A percentile compares a stretch with the other conserved stretches of the same genome.
These are phyloP conservation scores for Jamesozyma piceae DNA, from an alignment of 805 yeast genomes.

Conservation along the genomic window DNA sequence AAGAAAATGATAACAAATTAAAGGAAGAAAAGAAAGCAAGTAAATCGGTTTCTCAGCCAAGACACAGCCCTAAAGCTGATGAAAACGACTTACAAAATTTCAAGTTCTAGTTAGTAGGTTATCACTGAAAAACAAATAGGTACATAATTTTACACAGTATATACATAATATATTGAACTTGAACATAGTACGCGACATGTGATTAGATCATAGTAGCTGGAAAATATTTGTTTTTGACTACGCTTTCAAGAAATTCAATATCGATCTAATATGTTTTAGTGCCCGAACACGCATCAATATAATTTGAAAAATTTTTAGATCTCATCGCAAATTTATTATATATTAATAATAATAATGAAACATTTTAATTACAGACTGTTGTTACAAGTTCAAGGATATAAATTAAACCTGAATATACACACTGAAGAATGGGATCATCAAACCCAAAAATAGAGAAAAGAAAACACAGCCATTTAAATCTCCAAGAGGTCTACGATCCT, in stretches of 20 bases:
- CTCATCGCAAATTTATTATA: not conserved
- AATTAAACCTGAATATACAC: not conserved
- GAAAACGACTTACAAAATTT: conserved; percentile 13
- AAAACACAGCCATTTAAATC: not conserved
- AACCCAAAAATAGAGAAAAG: not conserved
- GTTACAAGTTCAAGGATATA: no score
- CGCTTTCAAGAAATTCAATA: no score
- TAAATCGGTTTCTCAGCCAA: not conserved
- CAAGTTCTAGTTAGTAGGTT: conserved; percentile 20
- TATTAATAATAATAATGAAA: no score
- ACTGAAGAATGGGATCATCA: not conserved
- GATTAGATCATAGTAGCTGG: no score
- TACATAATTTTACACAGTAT: no score
- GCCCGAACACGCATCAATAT: not conserved
- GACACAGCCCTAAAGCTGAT: conserved; percentile 1
- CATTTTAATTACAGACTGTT: no score
- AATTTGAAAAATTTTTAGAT: not conserved
- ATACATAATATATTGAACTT: no score
- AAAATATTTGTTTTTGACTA: no score
- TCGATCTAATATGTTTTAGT: no score
- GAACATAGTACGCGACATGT: no score
- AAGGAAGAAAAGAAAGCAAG: not conserved
- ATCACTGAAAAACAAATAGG: no score
- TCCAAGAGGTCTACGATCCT: not conserved
- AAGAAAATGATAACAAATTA: conserved; percentile 1